phyloP scores from a whole-genome alignment of 2,329 filamentous ascomycete genomes.

The Bipolaris gigantea region DNA sequence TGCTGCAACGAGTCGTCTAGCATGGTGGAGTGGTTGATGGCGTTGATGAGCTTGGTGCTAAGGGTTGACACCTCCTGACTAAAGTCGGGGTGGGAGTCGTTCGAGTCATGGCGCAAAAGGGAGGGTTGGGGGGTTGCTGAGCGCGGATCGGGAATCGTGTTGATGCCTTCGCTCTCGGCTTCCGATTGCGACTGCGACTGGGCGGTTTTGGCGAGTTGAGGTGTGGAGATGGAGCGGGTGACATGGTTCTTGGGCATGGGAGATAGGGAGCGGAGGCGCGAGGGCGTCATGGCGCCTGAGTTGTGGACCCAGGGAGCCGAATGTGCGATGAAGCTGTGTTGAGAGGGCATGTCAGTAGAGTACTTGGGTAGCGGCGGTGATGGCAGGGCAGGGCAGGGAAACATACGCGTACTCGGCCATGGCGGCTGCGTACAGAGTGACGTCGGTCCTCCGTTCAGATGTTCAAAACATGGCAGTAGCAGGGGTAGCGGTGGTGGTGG shows the following conservation, averaged over 20 bases:
- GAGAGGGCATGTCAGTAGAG: slow-evolving; percentile 15
- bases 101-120: slow-evolving; percentile 47
- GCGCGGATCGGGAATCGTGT: slow-evolving; percentile 64
- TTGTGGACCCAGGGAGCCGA: slow-evolving; percentile 40
- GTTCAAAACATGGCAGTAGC: slow-evolving; percentile 14
- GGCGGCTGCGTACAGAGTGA: slow-evolving; percentile 1
- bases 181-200: slow-evolving; percentile 46
- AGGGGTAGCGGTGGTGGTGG: background rate
- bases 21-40: slow-evolving; percentile 93
- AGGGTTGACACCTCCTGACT: slow-evolving; percentile 81
- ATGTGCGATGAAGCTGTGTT: slow-evolving; percentile 36
- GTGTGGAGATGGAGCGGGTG: slow-evolving; percentile 44
- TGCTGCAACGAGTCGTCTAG: slow-evolving; percentile 86
- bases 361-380: background rate
- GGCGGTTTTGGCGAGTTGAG: slow-evolving; percentile 38
- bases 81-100: slow-evolving; percentile 61
- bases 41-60: slow-evolving; percentile 94
- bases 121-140: slow-evolving; percentile 44
- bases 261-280: slow-evolving; percentile 41
- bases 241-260: slow-evolving; percentile 43
- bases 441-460: slow-evolving; percentile 5
- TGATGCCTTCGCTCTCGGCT: slow-evolving; percentile 61
- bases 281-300: slow-evolving; percentile 41
- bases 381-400: background rate
- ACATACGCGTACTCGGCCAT: slow-evolving; percentile 36